Base-by-base conservation (phyloP, 371 early-diverging fungal species). In the Thermomucor indicae-seudaticae region DNA sequence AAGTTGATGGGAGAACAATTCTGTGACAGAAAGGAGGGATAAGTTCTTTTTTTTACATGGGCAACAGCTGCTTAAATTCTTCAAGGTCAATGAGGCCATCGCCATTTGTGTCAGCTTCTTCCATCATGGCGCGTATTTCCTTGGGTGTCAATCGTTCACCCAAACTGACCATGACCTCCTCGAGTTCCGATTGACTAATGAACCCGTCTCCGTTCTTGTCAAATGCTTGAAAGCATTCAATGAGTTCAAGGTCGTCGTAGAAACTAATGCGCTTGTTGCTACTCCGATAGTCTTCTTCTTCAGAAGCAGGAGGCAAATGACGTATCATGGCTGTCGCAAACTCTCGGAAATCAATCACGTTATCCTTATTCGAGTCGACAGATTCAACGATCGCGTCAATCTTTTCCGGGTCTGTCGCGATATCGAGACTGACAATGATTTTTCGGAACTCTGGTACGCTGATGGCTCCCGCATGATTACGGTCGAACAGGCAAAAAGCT, bases 41-140 rank as follows among this genome's bases (percentile, higher is more conserved):
- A n/a, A n/a, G n/a, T 8, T 34, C 19, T 48, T 29, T 20, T 31
- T 16, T 20, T 31, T 25, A 52, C 29, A 11, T 17, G 10, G 73
- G 71, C 63, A 86, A 72, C 4, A 88, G 60, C 12, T 75, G 64
- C 29, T 79, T 65, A 51, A 89, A 81, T 50, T 81, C 83, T 8
- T 73, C 74, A 53, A 78, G 74, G 42, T 75, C 72, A 49, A 81
- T 65, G 50, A 69, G 80, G 2, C 89, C 89, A 56, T 88, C 86
- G 5, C 81, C 80, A 55, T 90, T 86, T n/a, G 67, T 65, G 59
- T 89, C 91, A 4, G 85, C 90, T 54, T 84, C 84, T 17, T 77
- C 72, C 58, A 92, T 89, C 91, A 92, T 90, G 54, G 88, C 91
- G 46, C 79, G 82, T 19, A 92, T 55, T 50, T 90, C 90, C 51